A percentile compares a stretch with the other conserved stretches of the same genome.
These are phyloP conservation scores for Globisporangium nagaii DNA, from an alignment of 352 stramenopile species.

Conservation along the genomic window DNA sequence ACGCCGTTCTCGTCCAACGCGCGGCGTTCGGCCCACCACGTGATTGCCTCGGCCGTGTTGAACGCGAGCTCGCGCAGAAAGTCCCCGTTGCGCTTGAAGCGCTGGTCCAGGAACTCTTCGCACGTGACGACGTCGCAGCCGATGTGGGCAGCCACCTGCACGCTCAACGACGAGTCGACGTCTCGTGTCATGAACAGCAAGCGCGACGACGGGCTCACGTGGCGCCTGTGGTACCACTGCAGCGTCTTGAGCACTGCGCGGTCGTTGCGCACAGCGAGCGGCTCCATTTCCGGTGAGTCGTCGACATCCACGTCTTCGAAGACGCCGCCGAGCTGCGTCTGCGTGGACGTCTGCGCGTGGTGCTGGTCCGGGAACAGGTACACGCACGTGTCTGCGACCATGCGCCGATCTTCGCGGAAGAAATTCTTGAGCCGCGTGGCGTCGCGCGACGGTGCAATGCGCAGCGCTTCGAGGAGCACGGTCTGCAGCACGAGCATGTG, in stretches of 20 bases:
- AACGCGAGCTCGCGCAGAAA: constrained; percentile 55
- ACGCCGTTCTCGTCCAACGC: constrained; percentile 15
- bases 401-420: constrained; percentile 51
- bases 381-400: constrained; percentile 35
- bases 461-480: constrained; percentile 53
- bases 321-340: constrained; percentile 15
- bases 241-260: constrained; percentile 55
- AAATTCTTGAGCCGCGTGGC: constrained; percentile 60
- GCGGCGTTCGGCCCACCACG: constrained; percentile 35
- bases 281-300: constrained; percentile 24
- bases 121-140: constrained; percentile 55
- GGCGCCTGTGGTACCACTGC: constrained; percentile 49
- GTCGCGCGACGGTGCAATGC: constrained; percentile 61
- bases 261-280: constrained; percentile 28
- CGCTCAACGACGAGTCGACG: constrained; percentile 29
- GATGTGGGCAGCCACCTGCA: constrained; percentile 27
- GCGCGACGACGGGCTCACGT: constrained; percentile 27
- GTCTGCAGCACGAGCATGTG: constrained; percentile 73
- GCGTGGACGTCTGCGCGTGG: constrained; percentile 48
- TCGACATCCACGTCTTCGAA: constrained; percentile 14
- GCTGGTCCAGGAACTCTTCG: constrained; percentile 36
- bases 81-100: constrained; percentile 23
- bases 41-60: constrained; percentile 54
- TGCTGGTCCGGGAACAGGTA: constrained; percentile 73
- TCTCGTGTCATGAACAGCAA: constrained; percentile 61